A percentile compares a stretch with the other conserved stretches of the same genome.
phyloP scores from a whole-genome alignment of 2,329 filamentous ascomycete genomes.

The Colletotrichum lini region DNA sequence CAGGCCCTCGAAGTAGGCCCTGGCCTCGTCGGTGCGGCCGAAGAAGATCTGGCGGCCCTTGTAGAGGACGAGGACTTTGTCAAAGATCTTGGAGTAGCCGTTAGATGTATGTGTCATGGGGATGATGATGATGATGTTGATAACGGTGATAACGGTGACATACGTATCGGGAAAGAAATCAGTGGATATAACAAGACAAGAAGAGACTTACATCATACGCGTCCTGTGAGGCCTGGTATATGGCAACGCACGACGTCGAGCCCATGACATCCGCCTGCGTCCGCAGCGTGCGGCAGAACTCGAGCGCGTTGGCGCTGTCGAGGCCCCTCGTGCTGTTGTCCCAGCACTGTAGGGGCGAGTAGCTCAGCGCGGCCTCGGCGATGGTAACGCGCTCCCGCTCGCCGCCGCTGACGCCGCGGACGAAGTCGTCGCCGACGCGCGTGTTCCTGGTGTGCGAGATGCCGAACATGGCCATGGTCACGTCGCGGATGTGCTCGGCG shows the following conservation, averaged over 20 bases:
- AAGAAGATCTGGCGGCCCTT: constrained; percentile 79
- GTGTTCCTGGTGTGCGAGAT: constrained; percentile 70
- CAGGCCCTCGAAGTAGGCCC: constrained; percentile 74
- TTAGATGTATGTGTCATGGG: not conserved
- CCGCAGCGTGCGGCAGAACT: constrained; percentile 46
- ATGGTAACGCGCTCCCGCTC: constrained; percentile 62
- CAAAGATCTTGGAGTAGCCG: constrained; percentile 61
- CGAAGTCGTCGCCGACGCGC: constrained; percentile 67
- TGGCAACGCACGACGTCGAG: constrained; percentile 47
- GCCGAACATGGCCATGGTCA: constrained; percentile 68
- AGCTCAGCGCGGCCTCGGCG: constrained; percentile 51
- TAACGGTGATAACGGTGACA: too few species aligned
- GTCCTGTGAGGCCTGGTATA: constrained; percentile 75
- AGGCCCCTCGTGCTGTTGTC: constrained; percentile 68
- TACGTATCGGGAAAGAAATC: too few species aligned
- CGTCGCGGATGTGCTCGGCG: constrained; percentile 64
- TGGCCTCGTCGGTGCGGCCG: constrained; percentile 72
- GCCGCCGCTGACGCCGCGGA: constrained; percentile 68
- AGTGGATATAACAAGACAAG: too few species aligned
- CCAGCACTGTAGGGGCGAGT: constrained; percentile 48
- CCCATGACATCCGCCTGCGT: constrained; percentile 48
- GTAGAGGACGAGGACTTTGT: constrained; percentile 77
- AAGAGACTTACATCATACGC: constrained; percentile 62
- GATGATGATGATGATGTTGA: too few species aligned
- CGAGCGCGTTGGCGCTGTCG: constrained; percentile 40